Conservation (phyloP, 805 yeast species). For the Wickerhamiella nectarea region DNA sequence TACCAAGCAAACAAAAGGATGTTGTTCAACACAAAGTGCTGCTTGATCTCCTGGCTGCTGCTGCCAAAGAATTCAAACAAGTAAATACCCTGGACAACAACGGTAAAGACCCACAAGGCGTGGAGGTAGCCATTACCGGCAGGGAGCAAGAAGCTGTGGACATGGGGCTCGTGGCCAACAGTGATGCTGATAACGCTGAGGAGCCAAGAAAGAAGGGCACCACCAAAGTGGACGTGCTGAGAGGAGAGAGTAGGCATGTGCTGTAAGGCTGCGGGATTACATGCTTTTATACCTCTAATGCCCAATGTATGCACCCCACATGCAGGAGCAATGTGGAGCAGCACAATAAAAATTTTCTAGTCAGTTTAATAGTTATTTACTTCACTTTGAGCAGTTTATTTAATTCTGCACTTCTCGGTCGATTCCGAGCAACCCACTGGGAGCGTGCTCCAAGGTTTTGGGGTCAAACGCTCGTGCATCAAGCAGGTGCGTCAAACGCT, state of each 20-base stretch:
- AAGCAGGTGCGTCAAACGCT: no score
- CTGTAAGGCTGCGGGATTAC: neutral
- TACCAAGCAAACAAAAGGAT: constrained; percentile 49
- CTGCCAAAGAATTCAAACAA: constrained; percentile 23
- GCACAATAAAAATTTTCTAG: neutral
- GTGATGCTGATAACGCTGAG: constrained; percentile 1
- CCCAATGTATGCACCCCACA: neutral
- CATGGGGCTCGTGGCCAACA: neutral
- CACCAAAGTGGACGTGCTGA: neutral
- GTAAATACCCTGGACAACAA: constrained; percentile 36
- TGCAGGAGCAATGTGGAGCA: neutral
- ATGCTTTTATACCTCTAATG: neutral
- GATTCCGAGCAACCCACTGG: neutral
- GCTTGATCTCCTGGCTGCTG: constrained; percentile 29
- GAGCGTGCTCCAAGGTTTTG: no score
- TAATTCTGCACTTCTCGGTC: neutral
- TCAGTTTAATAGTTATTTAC: neutral
- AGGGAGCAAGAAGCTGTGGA: neutral
- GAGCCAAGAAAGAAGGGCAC: constrained; percentile 1
- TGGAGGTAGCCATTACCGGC: constrained; percentile 18
- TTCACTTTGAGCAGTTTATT: neutral
- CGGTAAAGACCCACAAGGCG: constrained; percentile 45
- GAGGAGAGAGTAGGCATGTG: neutral
- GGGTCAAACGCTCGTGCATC: no score
- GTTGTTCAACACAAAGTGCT: constrained; percentile 54